These are phyloP conservation scores for Sporothrix pseudoabietina DNA, from an alignment of 2,329 filamentous ascomycete species.

Conservation along the genomic window DNA sequence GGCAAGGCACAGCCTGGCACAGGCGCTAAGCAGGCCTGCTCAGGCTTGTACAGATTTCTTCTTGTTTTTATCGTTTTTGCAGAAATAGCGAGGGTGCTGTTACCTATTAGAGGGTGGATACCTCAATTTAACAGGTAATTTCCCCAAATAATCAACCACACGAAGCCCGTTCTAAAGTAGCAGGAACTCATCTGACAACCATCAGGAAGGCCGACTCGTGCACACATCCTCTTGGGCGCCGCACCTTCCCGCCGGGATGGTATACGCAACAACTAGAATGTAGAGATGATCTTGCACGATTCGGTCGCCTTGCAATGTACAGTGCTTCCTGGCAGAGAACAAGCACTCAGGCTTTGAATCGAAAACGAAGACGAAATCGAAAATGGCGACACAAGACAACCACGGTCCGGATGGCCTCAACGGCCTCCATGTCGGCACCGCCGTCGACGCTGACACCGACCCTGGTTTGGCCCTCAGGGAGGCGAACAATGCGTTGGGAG, in stretches of 20 bases:
- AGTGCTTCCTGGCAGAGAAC: conserved; percentile 14
- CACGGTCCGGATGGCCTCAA: conserved; percentile 18
- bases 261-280: conserved; percentile 18
- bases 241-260: conserved; percentile 15
- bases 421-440: conserved; percentile 18
- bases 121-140: conserved; percentile 9
- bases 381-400: conserved; percentile 17
- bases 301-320: conserved; percentile 13
- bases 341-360: conserved; percentile 18
- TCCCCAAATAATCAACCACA: conserved; percentile 14
- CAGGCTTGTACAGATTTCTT: too few relatives aligned
- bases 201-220: conserved; percentile 17
- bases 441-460: conserved; percentile 21
- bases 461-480: conserved; percentile 20
- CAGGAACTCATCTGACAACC: conserved; percentile 18
- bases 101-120: conserved; percentile 7
- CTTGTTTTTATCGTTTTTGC: conserved; percentile 13
- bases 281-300: conserved; percentile 11
- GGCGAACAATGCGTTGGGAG: conserved; percentile 9
- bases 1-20: too few relatives aligned
- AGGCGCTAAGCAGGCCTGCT: too few relatives aligned
- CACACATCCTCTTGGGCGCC: conserved; percentile 18
- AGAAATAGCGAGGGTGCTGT: conserved; percentile 16
- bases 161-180: conserved; percentile 14
- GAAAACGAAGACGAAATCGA: conserved; percentile 12